Conservation (phyloP, 2,329 filamentous ascomycete genomes). For the Leptographium galeiforme region DNA sequence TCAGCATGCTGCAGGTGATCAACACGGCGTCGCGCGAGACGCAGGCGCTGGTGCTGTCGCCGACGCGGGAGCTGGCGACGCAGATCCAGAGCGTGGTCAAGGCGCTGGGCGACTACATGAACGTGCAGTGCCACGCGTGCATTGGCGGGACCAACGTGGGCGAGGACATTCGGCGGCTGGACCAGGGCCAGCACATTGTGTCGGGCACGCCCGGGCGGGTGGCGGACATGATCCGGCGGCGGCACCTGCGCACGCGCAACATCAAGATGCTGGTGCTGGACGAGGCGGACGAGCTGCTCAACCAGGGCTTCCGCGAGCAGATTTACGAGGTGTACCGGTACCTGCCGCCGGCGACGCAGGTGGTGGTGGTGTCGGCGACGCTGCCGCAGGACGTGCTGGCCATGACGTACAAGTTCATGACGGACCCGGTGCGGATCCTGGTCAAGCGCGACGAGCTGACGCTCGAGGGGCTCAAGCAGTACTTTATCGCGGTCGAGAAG, state of each 20-base stretch:
- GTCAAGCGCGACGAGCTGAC: conserved; percentile 99
- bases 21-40: conserved; percentile 86
- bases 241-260: conserved; percentile 44
- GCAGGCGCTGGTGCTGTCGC: conserved; percentile 88
- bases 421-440: conserved; percentile 86
- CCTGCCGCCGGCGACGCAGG: conserved; percentile 88
- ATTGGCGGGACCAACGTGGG: conserved; percentile 97
- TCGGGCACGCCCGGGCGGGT: conserved; percentile 96
- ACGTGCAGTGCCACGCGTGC: conserved; percentile 96
- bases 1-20: conserved; percentile 91
- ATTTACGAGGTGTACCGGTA: conserved; percentile 99
- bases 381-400: conserved; percentile 95
- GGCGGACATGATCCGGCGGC: conserved; percentile 47
- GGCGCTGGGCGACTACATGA: conserved; percentile 99
- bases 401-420: conserved; percentile 99
- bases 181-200: conserved; percentile 95
- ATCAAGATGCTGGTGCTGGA: conserved; percentile 53
- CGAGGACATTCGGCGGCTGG: conserved; percentile 93
- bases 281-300: conserved; percentile 55
- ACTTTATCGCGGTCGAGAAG: conserved; percentile 98
- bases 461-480: conserved; percentile 93
- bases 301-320: conserved; percentile 93
- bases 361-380: conserved; percentile 95
- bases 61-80: conserved; percentile 89
- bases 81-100: conserved; percentile 98